Conservation (phyloP, 768 basidiomycete species). For the Lactarius sp. region DNA sequence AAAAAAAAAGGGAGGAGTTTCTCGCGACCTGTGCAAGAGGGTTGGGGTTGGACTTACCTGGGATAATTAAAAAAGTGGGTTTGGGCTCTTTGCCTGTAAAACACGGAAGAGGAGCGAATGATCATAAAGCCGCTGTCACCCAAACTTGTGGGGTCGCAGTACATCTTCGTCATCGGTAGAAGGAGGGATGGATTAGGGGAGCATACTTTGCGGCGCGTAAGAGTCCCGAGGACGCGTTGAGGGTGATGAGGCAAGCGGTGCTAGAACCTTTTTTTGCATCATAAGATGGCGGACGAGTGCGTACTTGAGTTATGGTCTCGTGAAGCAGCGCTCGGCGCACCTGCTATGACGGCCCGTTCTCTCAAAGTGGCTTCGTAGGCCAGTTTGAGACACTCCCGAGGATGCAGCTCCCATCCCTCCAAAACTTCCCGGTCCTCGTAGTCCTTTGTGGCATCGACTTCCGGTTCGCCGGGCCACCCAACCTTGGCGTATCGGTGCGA, state of each 20-base stretch:
- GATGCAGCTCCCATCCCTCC: conserved; percentile 64
- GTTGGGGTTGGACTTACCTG: conserved; percentile 36
- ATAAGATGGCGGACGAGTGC: conserved; percentile 14
- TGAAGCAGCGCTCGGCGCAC: conserved; percentile 22
- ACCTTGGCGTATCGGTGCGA: conserved; percentile 65
- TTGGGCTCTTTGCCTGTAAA: conserved; percentile 43
- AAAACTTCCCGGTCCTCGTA: conserved; percentile 60
- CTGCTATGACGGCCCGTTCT: conserved; percentile 46
- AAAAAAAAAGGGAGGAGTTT: neutral
- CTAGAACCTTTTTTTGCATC: conserved; percentile 62
- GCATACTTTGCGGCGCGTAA: conserved; percentile 75
- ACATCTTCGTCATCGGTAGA: conserved; percentile 11
- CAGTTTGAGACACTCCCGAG: conserved; percentile 64
- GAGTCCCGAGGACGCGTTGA: conserved; percentile 70
- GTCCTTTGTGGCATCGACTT: conserved; percentile 71
- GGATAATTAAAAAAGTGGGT: conserved; percentile 46
- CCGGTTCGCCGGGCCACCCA: conserved; percentile 81
- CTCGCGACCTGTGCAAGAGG: neutral
- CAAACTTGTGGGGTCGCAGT: conserved; percentile 40
- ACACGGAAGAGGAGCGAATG: conserved; percentile 59
- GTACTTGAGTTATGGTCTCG: neutral
- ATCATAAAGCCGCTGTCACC: conserved; percentile 78
- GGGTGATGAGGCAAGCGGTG: conserved; percentile 70
- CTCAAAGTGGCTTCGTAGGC: conserved; percentile 67
- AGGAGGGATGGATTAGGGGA: neutral